These are phyloP conservation scores for Alternaria sp. DNA, from an alignment of 2,329 filamentous ascomycete genomes.

Conservation along the genomic window DNA sequence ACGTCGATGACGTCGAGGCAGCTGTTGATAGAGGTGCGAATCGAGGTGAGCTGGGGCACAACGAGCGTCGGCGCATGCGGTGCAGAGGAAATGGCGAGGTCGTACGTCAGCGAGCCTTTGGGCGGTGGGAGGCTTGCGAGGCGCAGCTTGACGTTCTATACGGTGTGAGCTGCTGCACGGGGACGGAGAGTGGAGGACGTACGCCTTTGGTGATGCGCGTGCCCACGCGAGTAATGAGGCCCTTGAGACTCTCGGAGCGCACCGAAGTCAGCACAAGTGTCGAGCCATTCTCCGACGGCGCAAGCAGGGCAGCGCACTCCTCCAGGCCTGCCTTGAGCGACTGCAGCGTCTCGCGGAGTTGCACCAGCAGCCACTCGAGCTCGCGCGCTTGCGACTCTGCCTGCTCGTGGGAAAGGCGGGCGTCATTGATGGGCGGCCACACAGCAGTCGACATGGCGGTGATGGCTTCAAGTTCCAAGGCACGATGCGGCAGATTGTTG, in stretches of 20 bases:
- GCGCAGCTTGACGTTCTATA: constrained; percentile 75
- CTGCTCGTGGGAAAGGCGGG: constrained; percentile 59
- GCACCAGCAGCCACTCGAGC: constrained; percentile 67
- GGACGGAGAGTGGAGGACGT: constrained; percentile 45
- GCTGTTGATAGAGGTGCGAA: constrained; percentile 80
- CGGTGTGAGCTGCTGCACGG: neutral
- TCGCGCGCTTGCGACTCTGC: constrained; percentile 62
- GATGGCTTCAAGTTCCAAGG: constrained; percentile 1
- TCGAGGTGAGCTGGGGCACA: constrained; percentile 72
- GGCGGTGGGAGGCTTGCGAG: constrained; percentile 70
- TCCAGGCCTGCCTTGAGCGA: constrained; percentile 75
- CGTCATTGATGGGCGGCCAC: constrained; percentile 63
- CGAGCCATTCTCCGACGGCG: constrained; percentile 81
- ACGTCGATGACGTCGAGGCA: constrained; percentile 83
- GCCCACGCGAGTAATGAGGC: constrained; percentile 86
- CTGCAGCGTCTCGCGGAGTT: constrained; percentile 66
- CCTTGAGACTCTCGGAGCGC: constrained; percentile 88
- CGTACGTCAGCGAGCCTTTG: constrained; percentile 58
- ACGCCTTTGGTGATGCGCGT: constrained; percentile 92
- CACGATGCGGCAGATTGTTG: neutral
- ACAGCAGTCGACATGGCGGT: constrained; percentile 64
- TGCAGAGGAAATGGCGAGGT: constrained; percentile 59
- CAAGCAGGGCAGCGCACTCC: constrained; percentile 86
- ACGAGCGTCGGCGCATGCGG: constrained; percentile 64
- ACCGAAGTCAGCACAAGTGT: constrained; percentile 89